These are phyloP conservation scores for Dendrobium chrysotoxum DNA, from an alignment of 106 monocot species.

Conservation along the genomic window DNA sequence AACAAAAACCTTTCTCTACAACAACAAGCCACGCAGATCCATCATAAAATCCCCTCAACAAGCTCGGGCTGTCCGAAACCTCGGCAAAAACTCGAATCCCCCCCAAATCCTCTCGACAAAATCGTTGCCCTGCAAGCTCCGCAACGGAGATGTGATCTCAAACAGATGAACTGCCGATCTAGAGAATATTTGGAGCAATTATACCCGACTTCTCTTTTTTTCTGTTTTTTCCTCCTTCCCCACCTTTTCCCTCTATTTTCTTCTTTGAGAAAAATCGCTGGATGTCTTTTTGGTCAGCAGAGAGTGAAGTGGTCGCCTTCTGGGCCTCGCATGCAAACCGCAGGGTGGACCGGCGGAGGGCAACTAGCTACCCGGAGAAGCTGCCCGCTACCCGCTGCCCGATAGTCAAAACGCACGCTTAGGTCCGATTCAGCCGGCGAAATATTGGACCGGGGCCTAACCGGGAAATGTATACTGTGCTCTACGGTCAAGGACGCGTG, in stretches of 20 bases:
- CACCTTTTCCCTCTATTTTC: not conserved
- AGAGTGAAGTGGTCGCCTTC: not conserved
- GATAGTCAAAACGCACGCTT: slow-evolving; percentile 6
- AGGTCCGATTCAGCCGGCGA: slow-evolving; percentile 4
- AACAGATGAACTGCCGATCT: not conserved
- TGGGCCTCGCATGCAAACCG: not conserved
- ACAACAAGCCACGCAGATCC: slow-evolving; percentile 18
- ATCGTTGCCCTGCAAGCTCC: not conserved
- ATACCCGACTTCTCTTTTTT: not conserved
- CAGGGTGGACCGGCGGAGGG: not conserved
- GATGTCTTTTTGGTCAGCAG: slow-evolving; percentile 15
- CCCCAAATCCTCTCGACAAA: not conserved
- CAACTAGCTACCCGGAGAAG: slow-evolving; percentile 9
- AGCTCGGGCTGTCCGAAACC: slow-evolving; percentile 4
- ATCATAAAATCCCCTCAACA: slow-evolving; percentile 1
- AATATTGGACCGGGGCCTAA: slow-evolving; percentile 4
- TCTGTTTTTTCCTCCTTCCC: not conserved
- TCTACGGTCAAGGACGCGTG: not conserved
- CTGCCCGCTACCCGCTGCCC: slow-evolving; percentile 17
- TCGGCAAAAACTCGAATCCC: slow-evolving; percentile 6
- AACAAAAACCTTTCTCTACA: not conserved
- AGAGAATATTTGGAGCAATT: not conserved
- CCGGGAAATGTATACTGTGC: not conserved
- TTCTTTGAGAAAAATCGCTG: slow-evolving; percentile 25
- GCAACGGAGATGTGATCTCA: not conserved